Percentiles rank a stretch among this genome's conserved stretches.
Conservation (phyloP, 108 stramenopile species). For the Epithemia pelagica region DNA sequence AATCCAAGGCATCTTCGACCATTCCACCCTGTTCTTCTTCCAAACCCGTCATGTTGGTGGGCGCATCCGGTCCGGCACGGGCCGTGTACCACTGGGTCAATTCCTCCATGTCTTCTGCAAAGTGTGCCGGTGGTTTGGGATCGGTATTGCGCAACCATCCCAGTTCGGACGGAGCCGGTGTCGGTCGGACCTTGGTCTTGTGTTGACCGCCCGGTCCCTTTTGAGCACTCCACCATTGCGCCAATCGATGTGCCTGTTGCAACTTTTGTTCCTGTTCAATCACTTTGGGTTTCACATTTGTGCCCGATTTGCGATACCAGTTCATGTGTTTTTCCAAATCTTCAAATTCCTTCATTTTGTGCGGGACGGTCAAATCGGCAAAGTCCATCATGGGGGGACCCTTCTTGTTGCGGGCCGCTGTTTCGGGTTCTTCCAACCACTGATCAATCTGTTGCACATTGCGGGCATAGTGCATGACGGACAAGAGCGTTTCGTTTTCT, state of each 20-base stretch:
- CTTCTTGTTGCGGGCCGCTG: background rate
- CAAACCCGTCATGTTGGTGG: constrained; percentile 14
- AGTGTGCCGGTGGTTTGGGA: background rate
- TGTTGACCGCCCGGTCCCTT: background rate
- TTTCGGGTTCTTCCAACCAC: background rate
- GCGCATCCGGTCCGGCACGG: constrained; percentile 13
- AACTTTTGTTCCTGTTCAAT: constrained; percentile 8
- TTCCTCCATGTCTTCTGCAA: constrained; percentile 27
- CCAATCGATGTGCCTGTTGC: constrained; percentile 7
- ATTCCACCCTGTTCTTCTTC: constrained; percentile 13
- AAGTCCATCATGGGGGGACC: background rate
- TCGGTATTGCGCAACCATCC: constrained; percentile 14
- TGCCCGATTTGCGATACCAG: constrained; percentile 11
- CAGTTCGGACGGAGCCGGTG: background rate
- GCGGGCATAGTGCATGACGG: constrained; percentile 1
- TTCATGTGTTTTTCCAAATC: constrained; percentile 4
- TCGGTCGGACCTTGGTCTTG: background rate
- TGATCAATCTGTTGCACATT: background rate
- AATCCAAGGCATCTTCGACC: constrained; percentile 35
- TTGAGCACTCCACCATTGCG: constrained; percentile 13
- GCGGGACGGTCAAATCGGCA: background rate
- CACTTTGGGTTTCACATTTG: background rate
- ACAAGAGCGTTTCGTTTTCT: background rate
- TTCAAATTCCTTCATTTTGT: background rate
- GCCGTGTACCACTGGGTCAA: constrained; percentile 23